Conservation (phyloP, 352 stramenopile species). For the Globisporangium paddicum region DNA sequence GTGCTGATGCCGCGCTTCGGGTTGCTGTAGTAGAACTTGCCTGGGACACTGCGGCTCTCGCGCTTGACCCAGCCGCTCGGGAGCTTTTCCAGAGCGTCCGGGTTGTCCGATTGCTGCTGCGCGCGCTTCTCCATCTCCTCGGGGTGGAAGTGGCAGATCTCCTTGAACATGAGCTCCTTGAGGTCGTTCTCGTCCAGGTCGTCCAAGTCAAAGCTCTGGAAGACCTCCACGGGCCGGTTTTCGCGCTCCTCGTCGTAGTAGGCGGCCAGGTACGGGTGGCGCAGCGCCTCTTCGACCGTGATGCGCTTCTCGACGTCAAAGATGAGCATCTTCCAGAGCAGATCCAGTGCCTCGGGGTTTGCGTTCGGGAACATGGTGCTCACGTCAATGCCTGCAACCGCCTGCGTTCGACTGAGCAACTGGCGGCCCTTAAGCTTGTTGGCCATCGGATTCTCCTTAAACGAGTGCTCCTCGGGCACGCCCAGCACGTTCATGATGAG, state of each 20-base stretch:
- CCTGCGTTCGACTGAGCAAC: conserved; percentile 76
- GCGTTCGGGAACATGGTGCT: conserved; percentile 82
- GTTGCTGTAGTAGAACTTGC: conserved; percentile 90
- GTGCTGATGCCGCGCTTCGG: conserved; percentile 87
- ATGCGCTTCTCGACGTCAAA: conserved; percentile 95
- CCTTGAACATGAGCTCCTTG: conserved; percentile 90
- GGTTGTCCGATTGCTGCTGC: conserved; percentile 67
- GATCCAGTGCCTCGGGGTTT: conserved; percentile 76
- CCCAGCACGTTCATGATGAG: conserved; percentile 89
- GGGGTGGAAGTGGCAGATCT: conserved; percentile 87
- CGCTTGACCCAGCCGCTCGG: conserved; percentile 83
- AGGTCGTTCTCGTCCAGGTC: conserved; percentile 78
- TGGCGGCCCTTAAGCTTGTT: conserved; percentile 87
- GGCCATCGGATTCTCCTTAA: conserved; percentile 84
- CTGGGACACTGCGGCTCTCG: conserved; percentile 77
- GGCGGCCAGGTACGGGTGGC: conserved; percentile 94
- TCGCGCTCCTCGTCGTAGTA: conserved; percentile 83
- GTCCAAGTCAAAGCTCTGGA: conserved; percentile 84
- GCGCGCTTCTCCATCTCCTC: conserved; percentile 88
- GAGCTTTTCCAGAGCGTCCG: conserved; percentile 65
- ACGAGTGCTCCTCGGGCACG: conserved; percentile 83
- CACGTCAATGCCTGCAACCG: conserved; percentile 75
- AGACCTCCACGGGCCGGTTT: conserved; percentile 60
- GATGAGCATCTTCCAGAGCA: conserved; percentile 87
- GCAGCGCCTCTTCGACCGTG: conserved; percentile 93